A percentile compares a stretch with the other conserved stretches of the same genome.
phyloP scores from a whole-genome alignment of 495 filamentous ascomycete species.

The Schizothecium vesticola region DNA sequence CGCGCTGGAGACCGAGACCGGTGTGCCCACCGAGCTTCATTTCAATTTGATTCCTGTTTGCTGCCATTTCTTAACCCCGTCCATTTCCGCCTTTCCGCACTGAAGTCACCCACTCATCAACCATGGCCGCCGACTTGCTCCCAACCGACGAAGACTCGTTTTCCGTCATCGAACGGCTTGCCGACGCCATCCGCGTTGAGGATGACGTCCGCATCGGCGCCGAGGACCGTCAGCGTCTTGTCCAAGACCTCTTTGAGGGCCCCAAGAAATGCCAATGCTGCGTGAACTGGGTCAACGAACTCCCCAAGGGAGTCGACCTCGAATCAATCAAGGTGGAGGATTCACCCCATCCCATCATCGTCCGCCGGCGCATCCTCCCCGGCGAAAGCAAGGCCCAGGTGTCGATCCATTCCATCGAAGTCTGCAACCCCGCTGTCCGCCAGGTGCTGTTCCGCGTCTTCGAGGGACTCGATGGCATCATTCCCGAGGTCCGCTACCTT shows the following conservation, averaged over 20 bases:
- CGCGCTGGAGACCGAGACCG: background rate
- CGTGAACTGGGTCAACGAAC: conserved; percentile 28
- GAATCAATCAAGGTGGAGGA: conserved; percentile 9
- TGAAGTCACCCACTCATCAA: background rate
- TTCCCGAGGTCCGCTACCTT: conserved; percentile 44
- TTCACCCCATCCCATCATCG: conserved; percentile 11
- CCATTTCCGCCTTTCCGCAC: background rate
- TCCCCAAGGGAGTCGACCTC: conserved; percentile 18
- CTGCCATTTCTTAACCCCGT: no score
- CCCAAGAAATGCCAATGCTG: conserved; percentile 26
- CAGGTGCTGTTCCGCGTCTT: conserved; percentile 55
- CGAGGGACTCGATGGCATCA: conserved; percentile 56
- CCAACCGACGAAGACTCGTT: conserved; percentile 15
- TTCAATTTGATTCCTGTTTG: background rate
- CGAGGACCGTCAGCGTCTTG: conserved; percentile 17
- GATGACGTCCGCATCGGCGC: conserved; percentile 10
- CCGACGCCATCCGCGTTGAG: conserved; percentile 19
- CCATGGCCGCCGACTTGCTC: conserved; percentile 1
- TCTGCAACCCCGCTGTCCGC: conserved; percentile 51
- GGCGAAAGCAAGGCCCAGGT: conserved; percentile 8
- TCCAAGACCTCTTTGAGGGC: conserved; percentile 28
- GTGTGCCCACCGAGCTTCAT: background rate
- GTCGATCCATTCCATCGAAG: conserved; percentile 18
- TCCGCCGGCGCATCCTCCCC: conserved; percentile 16
- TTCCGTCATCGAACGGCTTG: conserved; percentile 21